A percentile compares a stretch with the other conserved stretches of the same genome.
Evolutionary conservation across 2,329 filamentous ascomycete genomes (phyloP).

Genomic region (Hirsutella rhossiliensis): DNA sequence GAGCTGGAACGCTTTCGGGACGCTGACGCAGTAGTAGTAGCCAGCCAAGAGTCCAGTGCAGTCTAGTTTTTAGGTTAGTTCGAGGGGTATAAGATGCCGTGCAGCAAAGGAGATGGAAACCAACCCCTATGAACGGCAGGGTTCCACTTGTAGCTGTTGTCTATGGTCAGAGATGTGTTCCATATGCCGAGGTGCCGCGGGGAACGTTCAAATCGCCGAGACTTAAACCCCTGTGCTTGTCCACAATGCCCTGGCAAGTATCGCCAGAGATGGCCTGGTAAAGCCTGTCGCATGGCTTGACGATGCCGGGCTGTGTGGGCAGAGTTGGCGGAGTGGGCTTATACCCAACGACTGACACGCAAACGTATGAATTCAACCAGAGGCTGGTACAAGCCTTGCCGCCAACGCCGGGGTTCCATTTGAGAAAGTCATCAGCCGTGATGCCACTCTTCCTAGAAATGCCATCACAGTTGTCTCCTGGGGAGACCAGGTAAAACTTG

Average conservation of each 20-base stretch:
- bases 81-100: background rate
- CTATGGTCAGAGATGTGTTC: background rate
- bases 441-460: conserved; percentile 5
- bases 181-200: background rate
- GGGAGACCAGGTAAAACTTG: conserved; percentile 6
- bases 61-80: background rate
- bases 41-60: background rate
- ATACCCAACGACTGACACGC: conserved; percentile 7
- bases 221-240: background rate
- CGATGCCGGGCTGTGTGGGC: background rate
- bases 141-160: background rate
- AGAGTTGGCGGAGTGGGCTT: background rate
- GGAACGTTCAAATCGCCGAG: background rate
- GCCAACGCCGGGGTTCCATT: conserved; percentile 10
- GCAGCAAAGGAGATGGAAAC: background rate
- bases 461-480: conserved; percentile 5
- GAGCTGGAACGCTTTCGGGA: background rate
- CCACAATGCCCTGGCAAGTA: background rate
- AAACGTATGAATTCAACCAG: conserved; percentile 8
- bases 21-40: background rate
- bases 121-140: background rate
- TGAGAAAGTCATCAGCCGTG: conserved; percentile 5
- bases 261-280: background rate
- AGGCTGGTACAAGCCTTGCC: conserved; percentile 4
- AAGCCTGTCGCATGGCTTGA: background rate